Conservation (phyloP, 1,284 basidiomycete genomes). For the Sanghuangporus sanghuang region DNA sequence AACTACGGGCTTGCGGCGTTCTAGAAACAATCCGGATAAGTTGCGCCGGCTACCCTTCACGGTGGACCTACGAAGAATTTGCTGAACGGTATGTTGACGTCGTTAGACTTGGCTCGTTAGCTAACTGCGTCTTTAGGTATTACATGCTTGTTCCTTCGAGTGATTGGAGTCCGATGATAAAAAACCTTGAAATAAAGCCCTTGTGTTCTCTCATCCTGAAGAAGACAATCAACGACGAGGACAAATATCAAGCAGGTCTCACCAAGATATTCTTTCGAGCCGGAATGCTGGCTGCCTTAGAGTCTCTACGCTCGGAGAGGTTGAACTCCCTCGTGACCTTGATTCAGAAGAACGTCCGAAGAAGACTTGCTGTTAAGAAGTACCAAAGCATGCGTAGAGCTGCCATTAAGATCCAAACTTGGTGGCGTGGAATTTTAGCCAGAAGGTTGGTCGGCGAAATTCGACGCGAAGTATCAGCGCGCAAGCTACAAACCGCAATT, state of each 20-base stretch:
- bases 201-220: constrained; percentile 87
- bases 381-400: constrained; percentile 72
- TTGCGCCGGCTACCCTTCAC: constrained; percentile 98
- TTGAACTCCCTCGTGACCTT: constrained; percentile 90
- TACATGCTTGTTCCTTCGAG: constrained; percentile 93
- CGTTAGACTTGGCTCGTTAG: neutral
- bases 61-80: constrained; percentile 99
- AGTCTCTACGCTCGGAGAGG: constrained; percentile 83
- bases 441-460: constrained; percentile 67
- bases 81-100: constrained; percentile 77
- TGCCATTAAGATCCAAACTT: constrained; percentile 86
- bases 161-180: constrained; percentile 81
- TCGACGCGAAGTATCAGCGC: constrained; percentile 71
- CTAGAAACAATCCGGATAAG: constrained; percentile 98
- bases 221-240: constrained; percentile 84
- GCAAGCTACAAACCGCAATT: constrained; percentile 70
- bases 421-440: constrained; percentile 88
- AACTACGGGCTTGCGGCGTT: constrained; percentile 97
- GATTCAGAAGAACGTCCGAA: constrained; percentile 95
- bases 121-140: constrained; percentile 52
- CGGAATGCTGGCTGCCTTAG: constrained; percentile 97
- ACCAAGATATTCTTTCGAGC: constrained; percentile 99
- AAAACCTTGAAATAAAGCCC: constrained; percentile 70
- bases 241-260: constrained; percentile 96
- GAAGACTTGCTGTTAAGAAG: constrained; percentile 78